These are phyloP conservation scores for Erodium chrysanthum DNA, from an alignment of 441 rosid genomes.

Conservation along the genomic window DNA sequence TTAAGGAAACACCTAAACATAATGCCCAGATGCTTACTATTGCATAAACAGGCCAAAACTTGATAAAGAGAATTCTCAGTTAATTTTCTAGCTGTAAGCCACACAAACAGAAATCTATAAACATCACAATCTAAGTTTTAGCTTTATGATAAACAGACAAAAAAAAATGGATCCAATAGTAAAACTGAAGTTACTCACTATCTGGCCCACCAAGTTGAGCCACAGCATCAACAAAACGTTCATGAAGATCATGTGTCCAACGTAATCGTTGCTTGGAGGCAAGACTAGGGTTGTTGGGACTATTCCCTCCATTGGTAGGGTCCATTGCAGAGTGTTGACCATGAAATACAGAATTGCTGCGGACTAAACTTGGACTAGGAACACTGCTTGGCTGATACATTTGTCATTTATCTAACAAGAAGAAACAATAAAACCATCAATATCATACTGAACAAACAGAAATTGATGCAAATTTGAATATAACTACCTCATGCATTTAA, in stretches of 20 bases:
- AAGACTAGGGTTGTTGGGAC: constrained; percentile 52
- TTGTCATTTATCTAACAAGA: constrained; percentile 29
- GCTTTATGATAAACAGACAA: neutral
- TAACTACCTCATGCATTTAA: constrained; percentile 4
- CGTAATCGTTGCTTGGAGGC: constrained; percentile 71
- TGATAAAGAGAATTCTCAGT: neutral
- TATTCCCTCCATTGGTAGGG: constrained; percentile 51
- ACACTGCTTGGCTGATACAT: constrained; percentile 37
- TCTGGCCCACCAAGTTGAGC: constrained; percentile 79
- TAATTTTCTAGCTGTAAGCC: neutral
- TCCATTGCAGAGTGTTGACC: constrained; percentile 55
- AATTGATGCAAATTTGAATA: neutral
- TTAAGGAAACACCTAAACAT: too few species aligned
- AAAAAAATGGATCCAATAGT: neutral
- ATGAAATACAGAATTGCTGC: constrained; percentile 38
- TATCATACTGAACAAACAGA: neutral
- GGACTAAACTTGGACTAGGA: constrained; percentile 35
- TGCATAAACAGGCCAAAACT: neutral
- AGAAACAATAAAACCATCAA: constrained; percentile 12
- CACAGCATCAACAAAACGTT: constrained; percentile 68
- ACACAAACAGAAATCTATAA: neutral
- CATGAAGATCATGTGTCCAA: constrained; percentile 75
- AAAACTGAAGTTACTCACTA: constrained; percentile 33
- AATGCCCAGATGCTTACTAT: neutral
- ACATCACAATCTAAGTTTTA: neutral